Percentiles rank a stretch among this genome's conserved stretches.
Evolutionary conservation across 208 protist species (phyloP).

Genomic region (Wallacemonas rigidus): DNA sequence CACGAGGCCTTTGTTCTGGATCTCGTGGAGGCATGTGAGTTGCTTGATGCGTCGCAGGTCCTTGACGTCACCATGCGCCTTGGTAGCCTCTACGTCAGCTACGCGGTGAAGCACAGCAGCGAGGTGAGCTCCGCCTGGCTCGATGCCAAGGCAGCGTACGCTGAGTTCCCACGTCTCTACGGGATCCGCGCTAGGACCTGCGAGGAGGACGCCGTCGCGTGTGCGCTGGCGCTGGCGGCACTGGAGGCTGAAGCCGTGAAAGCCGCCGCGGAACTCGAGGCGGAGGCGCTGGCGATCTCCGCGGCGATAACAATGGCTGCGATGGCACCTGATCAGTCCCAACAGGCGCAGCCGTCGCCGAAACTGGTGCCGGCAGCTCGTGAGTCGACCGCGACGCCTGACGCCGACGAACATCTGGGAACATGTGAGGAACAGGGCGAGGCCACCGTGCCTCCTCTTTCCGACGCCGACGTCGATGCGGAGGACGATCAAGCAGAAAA

Average conservation of each 20-base stretch:
- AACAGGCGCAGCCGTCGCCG: neutral
- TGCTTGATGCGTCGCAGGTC: neutral
- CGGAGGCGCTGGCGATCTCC: neutral
- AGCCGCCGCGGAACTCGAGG: neutral
- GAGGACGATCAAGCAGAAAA: neutral
- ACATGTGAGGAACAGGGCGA: too few relatives aligned
- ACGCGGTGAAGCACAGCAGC: slow-evolving; percentile 3
- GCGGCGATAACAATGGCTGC: neutral
- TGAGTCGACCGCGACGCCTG: too few relatives aligned
- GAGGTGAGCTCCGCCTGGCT: neutral
- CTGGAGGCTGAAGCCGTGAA: slow-evolving; percentile 8
- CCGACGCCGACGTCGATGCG: neutral
- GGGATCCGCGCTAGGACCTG: neutral
- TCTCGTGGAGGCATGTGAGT: slow-evolving; percentile 14
- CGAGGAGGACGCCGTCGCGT: slow-evolving; percentile 11
- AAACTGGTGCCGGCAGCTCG: neutral
- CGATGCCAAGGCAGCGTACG: slow-evolving; percentile 10
- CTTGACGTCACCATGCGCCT: neutral
- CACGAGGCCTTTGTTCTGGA: slow-evolving; percentile 1
- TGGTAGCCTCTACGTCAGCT: slow-evolving; percentile 6
- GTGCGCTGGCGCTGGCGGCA: neutral
- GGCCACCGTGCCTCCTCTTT: too few relatives aligned
- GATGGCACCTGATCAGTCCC: neutral
- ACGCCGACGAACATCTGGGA: neutral
- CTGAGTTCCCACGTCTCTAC: neutral